Conservation (phyloP, 352 stramenopile genomes). For the Phytophthora ohioensis region DNA sequence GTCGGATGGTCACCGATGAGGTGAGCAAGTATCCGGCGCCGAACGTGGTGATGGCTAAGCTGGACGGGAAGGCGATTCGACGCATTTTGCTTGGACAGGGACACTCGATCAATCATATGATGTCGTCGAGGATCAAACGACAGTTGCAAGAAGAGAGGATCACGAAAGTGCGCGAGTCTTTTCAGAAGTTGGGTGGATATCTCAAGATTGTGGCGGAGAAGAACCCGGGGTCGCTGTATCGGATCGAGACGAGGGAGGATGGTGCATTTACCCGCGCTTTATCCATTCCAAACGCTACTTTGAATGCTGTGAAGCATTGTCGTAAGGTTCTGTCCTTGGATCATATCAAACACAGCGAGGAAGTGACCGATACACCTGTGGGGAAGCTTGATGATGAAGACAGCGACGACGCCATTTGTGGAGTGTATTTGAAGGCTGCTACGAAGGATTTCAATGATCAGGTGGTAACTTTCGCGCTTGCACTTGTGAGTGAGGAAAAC, state of each 20-base stretch:
- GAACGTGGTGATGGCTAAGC: conserved; percentile 65
- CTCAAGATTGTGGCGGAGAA: conserved; percentile 70
- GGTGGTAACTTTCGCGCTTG: conserved; percentile 69
- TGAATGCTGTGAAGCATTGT: conserved; percentile 64
- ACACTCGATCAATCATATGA: conserved; percentile 87
- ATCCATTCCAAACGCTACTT: conserved; percentile 63
- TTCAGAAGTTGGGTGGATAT: conserved; percentile 74
- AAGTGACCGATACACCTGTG: conserved; percentile 45
- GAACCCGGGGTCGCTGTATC: conserved; percentile 66
- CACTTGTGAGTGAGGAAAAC: conserved; percentile 71
- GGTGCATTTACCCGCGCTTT: conserved; percentile 70
- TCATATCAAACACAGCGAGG: conserved; percentile 54
- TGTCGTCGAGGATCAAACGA: conserved; percentile 82
- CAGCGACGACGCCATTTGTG: conserved; percentile 75
- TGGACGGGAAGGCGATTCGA: conserved; percentile 82
- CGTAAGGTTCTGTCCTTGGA: conserved; percentile 74
- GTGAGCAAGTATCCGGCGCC: conserved; percentile 69
- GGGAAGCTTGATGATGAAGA: conserved; percentile 62
- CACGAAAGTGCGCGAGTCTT: conserved; percentile 65
- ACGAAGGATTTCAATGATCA: conserved; percentile 83
- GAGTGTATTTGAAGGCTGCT: conserved; percentile 77
- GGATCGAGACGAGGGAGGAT: conserved; percentile 60
- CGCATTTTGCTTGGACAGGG: conserved; percentile 72
- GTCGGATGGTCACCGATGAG: conserved; percentile 77
- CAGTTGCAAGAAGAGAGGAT: conserved; percentile 72